These are phyloP conservation scores for Solanum pimpinellifolium DNA, from an alignment of 257 asterid species.

Conservation along the genomic window DNA sequence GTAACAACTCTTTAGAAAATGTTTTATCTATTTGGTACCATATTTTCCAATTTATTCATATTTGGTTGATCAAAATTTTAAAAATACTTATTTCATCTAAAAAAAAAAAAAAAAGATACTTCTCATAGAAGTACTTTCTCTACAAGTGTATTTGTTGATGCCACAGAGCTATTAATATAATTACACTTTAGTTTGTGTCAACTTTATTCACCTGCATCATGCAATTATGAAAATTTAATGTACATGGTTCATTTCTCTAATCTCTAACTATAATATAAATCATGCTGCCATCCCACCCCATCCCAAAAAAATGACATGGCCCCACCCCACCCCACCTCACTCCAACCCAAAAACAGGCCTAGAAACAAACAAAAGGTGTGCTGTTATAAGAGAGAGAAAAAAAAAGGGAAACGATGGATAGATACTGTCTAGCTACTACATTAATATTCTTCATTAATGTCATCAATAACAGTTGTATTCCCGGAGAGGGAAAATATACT, in stretches of 20 bases:
- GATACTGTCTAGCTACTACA: not conserved
- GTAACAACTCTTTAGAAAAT: not conserved
- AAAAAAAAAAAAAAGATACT: not conserved
- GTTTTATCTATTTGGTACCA: not conserved
- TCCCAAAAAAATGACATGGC: not conserved
- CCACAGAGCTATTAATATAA: not conserved
- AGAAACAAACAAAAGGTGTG: not conserved
- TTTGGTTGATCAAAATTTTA: not conserved
- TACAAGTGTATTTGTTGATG: not conserved
- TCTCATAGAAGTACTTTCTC: not conserved
- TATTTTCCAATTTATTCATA: not conserved
- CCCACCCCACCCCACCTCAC: not conserved
- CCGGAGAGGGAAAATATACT: not conserved
- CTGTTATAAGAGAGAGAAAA: not conserved
- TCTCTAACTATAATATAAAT: not conserved
- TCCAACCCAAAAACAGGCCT: not conserved
- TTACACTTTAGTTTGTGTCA: not conserved
- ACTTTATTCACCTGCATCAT: constrained; percentile 1
- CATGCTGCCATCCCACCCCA: not conserved
- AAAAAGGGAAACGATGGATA: not conserved
- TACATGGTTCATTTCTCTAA: not conserved
- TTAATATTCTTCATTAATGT: not conserved
- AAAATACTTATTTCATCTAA: not conserved
- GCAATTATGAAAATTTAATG: not conserved
- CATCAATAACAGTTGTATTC: not conserved